Percentiles rank a stretch among this genome's conserved stretches.
Evolutionary conservation across 257 asterid genomes (phyloP).

Genomic region (Scutellaria barbata): DNA sequence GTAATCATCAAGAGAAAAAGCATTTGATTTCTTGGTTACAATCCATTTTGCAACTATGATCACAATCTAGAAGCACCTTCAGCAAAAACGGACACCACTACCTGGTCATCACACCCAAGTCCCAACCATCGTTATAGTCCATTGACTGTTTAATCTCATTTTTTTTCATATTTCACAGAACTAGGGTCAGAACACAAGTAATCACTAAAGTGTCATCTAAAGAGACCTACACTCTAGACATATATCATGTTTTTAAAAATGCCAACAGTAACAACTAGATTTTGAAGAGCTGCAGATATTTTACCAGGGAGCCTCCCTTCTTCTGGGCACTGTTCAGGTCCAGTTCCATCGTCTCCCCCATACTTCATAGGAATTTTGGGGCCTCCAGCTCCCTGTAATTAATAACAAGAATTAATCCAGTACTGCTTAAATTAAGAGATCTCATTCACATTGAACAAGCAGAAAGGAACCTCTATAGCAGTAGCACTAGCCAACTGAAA

Average conservation of each 20-base stretch:
- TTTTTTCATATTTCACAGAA: slow-evolving; percentile 7
- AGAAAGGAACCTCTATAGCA: slow-evolving; percentile 74
- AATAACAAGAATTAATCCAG: slow-evolving; percentile 35
- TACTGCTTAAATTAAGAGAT: not conserved
- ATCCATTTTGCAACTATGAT: not conserved
- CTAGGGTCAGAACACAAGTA: slow-evolving; percentile 11
- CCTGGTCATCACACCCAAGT: not conserved
- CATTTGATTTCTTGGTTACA: not conserved
- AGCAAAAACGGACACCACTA: not conserved
- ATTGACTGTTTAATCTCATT: not conserved
- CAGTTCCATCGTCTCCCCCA: slow-evolving; percentile 91
- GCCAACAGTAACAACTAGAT: slow-evolving; percentile 7
- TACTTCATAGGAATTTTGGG: slow-evolving; percentile 97
- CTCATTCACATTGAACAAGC: slow-evolving; percentile 21
- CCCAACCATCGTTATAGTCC: slow-evolving; percentile 12
- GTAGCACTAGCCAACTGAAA: slow-evolving; percentile 98
- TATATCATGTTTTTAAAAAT: not conserved
- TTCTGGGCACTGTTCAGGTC: slow-evolving; percentile 91
- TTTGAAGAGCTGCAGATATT: slow-evolving; percentile 28
- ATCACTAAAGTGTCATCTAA: not conserved
- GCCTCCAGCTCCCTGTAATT: slow-evolving; percentile 88
- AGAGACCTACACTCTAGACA: not conserved
- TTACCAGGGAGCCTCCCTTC: slow-evolving; percentile 99
- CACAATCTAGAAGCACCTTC: slow-evolving; percentile 19
- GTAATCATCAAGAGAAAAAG: slow-evolving; percentile 12